Percentiles rank a stretch among this genome's conserved stretches.
Conservation (phyloP, 1,284 basidiomycete species). For the Schizophyllum commune region DNA sequence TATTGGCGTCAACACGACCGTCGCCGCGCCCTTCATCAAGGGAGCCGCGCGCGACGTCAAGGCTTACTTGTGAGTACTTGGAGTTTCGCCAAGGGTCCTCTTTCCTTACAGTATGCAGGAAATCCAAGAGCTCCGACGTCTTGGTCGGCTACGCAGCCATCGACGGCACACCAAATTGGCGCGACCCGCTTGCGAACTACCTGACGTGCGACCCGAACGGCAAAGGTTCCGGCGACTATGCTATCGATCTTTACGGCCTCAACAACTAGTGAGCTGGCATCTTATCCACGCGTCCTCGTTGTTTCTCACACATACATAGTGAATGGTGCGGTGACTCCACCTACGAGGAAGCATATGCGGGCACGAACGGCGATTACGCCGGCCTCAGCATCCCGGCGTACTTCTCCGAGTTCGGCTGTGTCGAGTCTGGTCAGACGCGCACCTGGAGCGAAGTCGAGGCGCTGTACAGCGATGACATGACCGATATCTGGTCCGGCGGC, state of each 20-base stretch:
- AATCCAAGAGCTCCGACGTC: slow-evolving; percentile 57
- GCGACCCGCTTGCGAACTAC: slow-evolving; percentile 70
- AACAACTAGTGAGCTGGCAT: slow-evolving; percentile 61
- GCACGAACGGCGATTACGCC: slow-evolving; percentile 46
- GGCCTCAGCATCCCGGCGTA: slow-evolving; percentile 78
- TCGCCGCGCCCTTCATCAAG: slow-evolving; percentile 77
- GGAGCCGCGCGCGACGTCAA: slow-evolving; percentile 86
- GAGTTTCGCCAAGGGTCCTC: background rate
- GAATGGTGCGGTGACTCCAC: slow-evolving; percentile 75
- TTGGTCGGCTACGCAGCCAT: slow-evolving; percentile 86
- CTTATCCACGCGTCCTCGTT: background rate
- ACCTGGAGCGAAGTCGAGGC: slow-evolving; percentile 76
- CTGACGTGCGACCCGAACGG: slow-evolving; percentile 66
- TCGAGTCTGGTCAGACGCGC: slow-evolving; percentile 43
- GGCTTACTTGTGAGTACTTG: slow-evolving; percentile 63
- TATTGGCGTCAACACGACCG: slow-evolving; percentile 46
- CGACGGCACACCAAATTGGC: slow-evolving; percentile 62
- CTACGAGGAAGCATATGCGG: slow-evolving; percentile 48
- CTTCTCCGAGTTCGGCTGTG: slow-evolving; percentile 88
- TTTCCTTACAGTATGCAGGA: slow-evolving; percentile 27
- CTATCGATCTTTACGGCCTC: slow-evolving; percentile 82
- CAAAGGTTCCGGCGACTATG: slow-evolving; percentile 45
- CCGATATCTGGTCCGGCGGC: slow-evolving; percentile 80
- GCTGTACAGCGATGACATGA: slow-evolving; percentile 69
- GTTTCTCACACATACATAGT: slow-evolving; percentile 26